Evolutionary conservation across 306 rosid species (phyloP), one percentile per base, ranked within the genome.

Genomic region (Castanospermum australe): DNA sequence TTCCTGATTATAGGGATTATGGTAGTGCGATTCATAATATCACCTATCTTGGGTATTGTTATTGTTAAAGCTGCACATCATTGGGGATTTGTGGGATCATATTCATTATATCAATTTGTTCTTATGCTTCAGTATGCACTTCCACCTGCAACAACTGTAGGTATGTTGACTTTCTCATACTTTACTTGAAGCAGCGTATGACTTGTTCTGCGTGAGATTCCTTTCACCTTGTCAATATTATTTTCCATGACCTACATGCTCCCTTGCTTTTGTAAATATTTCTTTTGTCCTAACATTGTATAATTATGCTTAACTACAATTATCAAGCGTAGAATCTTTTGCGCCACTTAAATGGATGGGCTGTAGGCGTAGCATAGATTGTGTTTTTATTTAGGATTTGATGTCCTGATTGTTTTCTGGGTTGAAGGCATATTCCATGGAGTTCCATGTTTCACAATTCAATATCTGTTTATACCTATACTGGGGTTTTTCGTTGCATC

Each of bases 101-200:
- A 44, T 44, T 60, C 68, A 10, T 47, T 75, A 18, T 75, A 75
- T 61, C 79, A 75, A 15, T 62, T 75, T 62, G 80, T 75, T 47
- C 80, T 75, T 18, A 61, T 75, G 80, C 71, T 75, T 61, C 80
- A 75, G 13, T 75, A 75, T 75, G 79, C 79, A 0, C 71, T 75
- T 61, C 79, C 79, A 25, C 79, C 79, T 1, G 79, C 79, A 44
- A 75, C 79, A 28, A 3, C 47, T 17, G 32, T 7, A 75, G 79
- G 79, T 75, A 75, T 25, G 32, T 41, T 42, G 3, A 28, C 33
- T 41, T 30, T 73, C 66, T 57, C 51, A 3, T 21, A 14, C 9
- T 38, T 50, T 25, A 25, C 13, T 50, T 51, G 28, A 70, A 48
- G 30, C 18, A 17, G 8, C n/a, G 0, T 50, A 30, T 33, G 18